Evolutionary conservation across 345 rosid species (phyloP), one percentile per base, ranked within the genome.

Genomic region (Physaria fendleri): DNA sequence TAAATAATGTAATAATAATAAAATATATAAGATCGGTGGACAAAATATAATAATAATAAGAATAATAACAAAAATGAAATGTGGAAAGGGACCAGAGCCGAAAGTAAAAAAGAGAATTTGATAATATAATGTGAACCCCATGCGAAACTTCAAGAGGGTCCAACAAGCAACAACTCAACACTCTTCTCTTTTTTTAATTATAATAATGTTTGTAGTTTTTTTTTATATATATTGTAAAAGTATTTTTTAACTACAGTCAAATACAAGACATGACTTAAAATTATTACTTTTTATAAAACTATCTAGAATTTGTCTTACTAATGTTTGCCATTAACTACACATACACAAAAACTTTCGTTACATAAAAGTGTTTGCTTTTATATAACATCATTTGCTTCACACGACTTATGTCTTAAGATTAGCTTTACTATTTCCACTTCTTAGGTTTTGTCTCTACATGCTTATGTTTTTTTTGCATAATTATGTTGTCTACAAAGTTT

Each of bases 281-380:
- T 10, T 40, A 48, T 33, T 56, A 47, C 63, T 55, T 39, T 62
- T 30, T 0, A 2, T 18, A 62, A 25, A 62, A 56, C 38, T 55
- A 61, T 69, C 52, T 62, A 54, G 14, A 62, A 40, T 56, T 55
- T 70, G 74, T 70, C 74, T 70, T 62, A 62, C 52, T 56, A 47
- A 56, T 70, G 74, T 70, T 70, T 39, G 74, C 74, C 74, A 70
- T 70, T 70, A 70, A 62, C 64, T 30, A 70, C 52, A 40, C 64
- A 70, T 16, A 30, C 38, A 39, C 24, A 29, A 21, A 45, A 52
- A 52, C 55, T 49, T 55, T 56, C 48, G 32, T 27, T 60, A 17
- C 27, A 43, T 67, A 13, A 25, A 21, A 18, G 18, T 35, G 25
- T 27, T 68, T 55, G 34, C 42, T 44, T 32, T 52, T 34, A 37